Evolutionary conservation across 148 eudicot species (phyloP).

Genomic region (Amaranthus hypochondriacus): DNA sequence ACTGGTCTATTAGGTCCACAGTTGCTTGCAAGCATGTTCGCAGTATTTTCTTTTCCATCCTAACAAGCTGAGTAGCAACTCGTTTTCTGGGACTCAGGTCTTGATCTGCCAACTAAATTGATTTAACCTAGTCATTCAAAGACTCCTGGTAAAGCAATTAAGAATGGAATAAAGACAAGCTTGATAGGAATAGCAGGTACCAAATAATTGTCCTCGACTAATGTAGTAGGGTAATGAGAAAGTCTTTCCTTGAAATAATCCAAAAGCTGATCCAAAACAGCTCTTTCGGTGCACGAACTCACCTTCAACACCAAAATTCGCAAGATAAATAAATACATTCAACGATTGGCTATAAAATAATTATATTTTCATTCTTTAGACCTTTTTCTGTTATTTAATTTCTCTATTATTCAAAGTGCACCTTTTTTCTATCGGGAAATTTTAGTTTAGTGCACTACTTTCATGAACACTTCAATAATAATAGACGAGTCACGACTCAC

Average conservation of each 20-base stretch:
- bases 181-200: constrained; percentile 33
- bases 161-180: neutral
- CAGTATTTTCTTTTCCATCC: constrained; percentile 86
- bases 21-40: constrained; percentile 72
- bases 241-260: constrained; percentile 66
- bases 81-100: constrained; percentile 69
- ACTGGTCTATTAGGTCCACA: constrained; percentile 52
- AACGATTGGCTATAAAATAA: no score
- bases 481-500: no score
- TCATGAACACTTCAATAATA: no score
- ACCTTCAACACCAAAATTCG: constrained; percentile 34
- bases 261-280: constrained; percentile 84
- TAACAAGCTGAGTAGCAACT: constrained; percentile 92
- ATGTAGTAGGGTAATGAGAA: constrained; percentile 68
- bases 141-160: neutral
- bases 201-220: constrained; percentile 73
- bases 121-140: constrained; percentile 18
- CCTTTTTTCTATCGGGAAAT: no score
- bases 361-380: no score
- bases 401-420: no score
- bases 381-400: no score
- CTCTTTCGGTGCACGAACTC: constrained; percentile 89
- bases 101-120: constrained; percentile 61
- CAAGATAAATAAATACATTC: no score
- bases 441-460: no score